Base-by-base conservation (phyloP, 2,329 filamentous ascomycete genomes). In the Xylaria sp. region DNA sequence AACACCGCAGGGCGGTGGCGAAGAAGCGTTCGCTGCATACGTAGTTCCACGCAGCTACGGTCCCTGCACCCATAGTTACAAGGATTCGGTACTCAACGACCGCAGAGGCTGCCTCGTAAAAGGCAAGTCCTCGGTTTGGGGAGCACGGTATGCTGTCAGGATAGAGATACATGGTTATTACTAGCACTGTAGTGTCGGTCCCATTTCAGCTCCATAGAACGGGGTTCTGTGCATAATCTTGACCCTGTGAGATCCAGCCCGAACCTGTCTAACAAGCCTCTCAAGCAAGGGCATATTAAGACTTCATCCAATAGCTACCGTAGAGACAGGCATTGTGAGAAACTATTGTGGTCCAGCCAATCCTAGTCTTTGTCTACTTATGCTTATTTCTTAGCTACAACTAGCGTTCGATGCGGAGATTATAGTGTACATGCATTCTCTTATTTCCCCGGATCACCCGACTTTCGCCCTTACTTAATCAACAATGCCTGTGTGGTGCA, bases 371-470 rank as follows among this genome's bases (percentile, higher is more conserved):
- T 21, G 31, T 21, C 15, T 5, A 14, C 25, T 15, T 17, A 38
- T 25, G 19, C 49, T 17, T 33, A 53, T 51, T 37, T n/a, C 47
- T 23, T 51, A 15, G 47, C 19, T 33, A 37, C 49, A 25, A 11
- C 53, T 57, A 52, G 53, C 19, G 47, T 50, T 15, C 11, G 25
- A 31, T 40, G 21, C 59, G 59, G 54, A 62, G 43, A 62, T 58
- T 51, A 45, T 21, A n/a, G n/a, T n/a, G n/a, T n/a, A n/a, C n/a
- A n/a, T n/a, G n/a, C n/a, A 17, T 40, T 52, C 33, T 8, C 37
- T 54, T 1, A 52, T 43, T 42, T 40, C 54, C 49, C 52, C 59
- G 60, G 60, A 58, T 58, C 54, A 62, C 60, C 60, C 60, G 54
- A 58, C 31, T 25, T 14, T 33, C 33, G 43, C 38, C 46, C 46